phyloP scores from a whole-genome alignment of 2,329 filamentous ascomycete species.

The Diaporthe caulivora region DNA sequence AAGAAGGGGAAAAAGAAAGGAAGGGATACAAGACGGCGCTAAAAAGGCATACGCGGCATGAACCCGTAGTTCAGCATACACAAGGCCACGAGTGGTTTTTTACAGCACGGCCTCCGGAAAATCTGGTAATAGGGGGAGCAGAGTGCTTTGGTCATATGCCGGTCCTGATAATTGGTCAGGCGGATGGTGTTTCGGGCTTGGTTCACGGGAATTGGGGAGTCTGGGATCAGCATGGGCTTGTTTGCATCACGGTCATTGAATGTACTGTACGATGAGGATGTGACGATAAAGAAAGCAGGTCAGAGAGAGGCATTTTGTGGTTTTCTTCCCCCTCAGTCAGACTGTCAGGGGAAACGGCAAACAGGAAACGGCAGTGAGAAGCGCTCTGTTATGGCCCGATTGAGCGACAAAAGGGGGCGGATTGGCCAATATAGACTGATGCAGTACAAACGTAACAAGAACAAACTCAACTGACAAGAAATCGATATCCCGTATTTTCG shows the following conservation, averaged over 20 bases:
- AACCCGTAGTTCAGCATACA: background rate
- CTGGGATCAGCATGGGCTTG: conserved; percentile 2
- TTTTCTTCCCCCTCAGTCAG: background rate
- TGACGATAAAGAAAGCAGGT: conserved; percentile 45
- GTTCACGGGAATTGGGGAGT: conserved; percentile 6
- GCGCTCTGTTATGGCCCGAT: background rate
- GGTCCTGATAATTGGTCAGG: background rate
- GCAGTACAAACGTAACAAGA: background rate
- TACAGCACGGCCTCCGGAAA: background rate
- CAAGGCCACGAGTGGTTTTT: background rate
- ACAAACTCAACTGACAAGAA: background rate
- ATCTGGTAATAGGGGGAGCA: background rate
- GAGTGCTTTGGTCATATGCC: background rate
- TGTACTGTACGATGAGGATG: conserved; percentile 29
- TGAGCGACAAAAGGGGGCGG: no score
- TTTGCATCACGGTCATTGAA: conserved; percentile 7
- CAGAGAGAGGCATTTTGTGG: background rate
- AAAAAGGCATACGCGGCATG: conserved; percentile 20
- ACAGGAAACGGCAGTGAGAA: no score
- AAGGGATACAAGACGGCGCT: conserved; percentile 68
- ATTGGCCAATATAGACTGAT: conserved; percentile 18
- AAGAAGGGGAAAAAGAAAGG: conserved; percentile 72
- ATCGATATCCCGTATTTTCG: background rate
- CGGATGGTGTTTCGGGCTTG: conserved; percentile 16
- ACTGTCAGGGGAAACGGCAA: background rate